Base-by-base conservation (phyloP, 2,329 filamentous ascomycete genomes). In the Fusarium veterinarium region DNA sequence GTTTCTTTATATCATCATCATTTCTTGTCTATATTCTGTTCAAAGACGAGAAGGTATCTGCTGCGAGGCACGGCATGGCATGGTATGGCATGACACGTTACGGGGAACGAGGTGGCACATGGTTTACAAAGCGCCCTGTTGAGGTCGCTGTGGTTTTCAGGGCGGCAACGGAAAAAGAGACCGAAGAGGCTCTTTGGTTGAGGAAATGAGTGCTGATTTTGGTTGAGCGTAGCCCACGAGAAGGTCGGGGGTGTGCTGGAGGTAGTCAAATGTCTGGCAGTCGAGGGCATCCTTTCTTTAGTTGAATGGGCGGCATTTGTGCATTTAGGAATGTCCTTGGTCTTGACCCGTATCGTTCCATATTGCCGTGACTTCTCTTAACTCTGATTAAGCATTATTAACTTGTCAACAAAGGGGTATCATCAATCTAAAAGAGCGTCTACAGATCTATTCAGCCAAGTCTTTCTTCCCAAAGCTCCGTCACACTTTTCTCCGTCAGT, bases 391-490 rank as follows among this genome's bases (percentile, higher is more conserved):
- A 37, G 35, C 41, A 46, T 53, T 60, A 42, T 42, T 38, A 28
- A 35, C 49, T 67, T 64, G 59, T 51, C 64, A 60, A 67, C 44
- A 64, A 62, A 60, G 52, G 74, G 71, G 74, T 76, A 76, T 77
- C 73, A 53, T 71, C 40, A 69, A 61, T 56, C 49, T 55, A 38
- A 69, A 69, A 69, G 65, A 64, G 37, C 23, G 37, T 59, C 44
- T 63, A 65, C 52, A 55, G 30, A 52, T 56, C 41, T 67, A 49
- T 64, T 73, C 65, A 79, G 48, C 82, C 82, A 52, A 95, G 85
- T 77, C 94, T 88, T 81, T 95, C 92, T 71, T 90, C 91, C 88
- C 93, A 90, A 62, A 97, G 82, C 77, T 94, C 93, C 61, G 86
- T 85, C 35, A 94, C 88, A 41, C 91, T 90, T 79, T 89, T 91